phyloP scores from a whole-genome alignment of 208 protist species.

The Leishmania amazonensis region DNA sequence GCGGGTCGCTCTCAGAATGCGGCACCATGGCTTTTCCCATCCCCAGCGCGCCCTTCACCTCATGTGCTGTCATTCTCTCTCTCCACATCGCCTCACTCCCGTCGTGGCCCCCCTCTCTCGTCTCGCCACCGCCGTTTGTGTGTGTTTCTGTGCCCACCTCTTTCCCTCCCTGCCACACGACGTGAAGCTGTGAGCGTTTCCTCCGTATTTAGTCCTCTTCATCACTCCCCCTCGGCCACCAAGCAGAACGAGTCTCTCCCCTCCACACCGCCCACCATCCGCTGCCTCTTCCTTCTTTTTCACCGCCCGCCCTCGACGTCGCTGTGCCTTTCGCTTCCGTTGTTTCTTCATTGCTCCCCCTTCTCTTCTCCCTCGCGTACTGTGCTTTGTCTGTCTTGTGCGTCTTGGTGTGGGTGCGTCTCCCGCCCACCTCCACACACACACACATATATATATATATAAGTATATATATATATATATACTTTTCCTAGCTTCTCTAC shows the following conservation, averaged over 20 bases:
- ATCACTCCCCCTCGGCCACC: not conserved
- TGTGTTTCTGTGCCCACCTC: not conserved
- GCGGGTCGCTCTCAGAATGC: not conserved
- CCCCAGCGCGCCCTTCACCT: too few relatives aligned
- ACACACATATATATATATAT: not conserved
- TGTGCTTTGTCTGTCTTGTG: not conserved
- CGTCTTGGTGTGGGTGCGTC: not conserved
- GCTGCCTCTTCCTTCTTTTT: not conserved
- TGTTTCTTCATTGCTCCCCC: conserved; percentile 1
- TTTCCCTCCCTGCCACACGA: not conserved
- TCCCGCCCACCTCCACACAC: not conserved
- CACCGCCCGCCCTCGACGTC: not conserved
- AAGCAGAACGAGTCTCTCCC: conserved; percentile 7
- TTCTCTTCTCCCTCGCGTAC: not conserved
- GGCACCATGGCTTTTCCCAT: not conserved
- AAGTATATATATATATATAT: not conserved
- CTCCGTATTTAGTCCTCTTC: not conserved
- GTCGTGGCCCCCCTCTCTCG: not conserved
- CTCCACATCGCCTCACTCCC: not conserved
- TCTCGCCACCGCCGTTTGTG: not conserved
- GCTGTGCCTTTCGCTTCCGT: conserved; percentile 5
- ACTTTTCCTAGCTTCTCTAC: not conserved
- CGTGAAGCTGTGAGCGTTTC: not conserved
- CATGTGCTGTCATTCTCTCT: not conserved
- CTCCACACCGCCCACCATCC: not conserved